A percentile compares a stretch with the other conserved stretches of the same genome.
phyloP scores from a whole-genome alignment of 768 basidiomycete species.

The Gautieria morchelliformis region DNA sequence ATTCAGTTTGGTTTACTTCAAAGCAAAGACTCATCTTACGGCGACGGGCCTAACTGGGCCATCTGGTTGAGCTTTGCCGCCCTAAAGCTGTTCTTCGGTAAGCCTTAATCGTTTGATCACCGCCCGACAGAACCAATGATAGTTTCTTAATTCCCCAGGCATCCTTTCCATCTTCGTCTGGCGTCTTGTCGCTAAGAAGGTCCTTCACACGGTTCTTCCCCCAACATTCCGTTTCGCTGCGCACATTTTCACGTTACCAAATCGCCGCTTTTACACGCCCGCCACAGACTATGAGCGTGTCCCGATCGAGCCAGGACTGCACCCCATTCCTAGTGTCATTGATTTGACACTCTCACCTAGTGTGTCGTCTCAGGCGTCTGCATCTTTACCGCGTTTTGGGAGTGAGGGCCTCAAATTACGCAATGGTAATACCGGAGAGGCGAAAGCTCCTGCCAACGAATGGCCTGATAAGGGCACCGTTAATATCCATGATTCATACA shows the following conservation, averaged over 20 bases:
- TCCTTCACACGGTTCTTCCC: conserved; percentile 66
- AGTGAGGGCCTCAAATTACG: conserved; percentile 6
- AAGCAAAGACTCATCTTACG: conserved; percentile 33
- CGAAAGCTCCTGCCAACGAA: background rate
- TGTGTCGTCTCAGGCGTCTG: background rate
- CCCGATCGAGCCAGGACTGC: conserved; percentile 54
- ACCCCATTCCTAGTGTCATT: conserved; percentile 77
- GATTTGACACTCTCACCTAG: conserved; percentile 39
- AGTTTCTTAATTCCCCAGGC: conserved; percentile 38
- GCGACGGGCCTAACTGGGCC: conserved; percentile 27
- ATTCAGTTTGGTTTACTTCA: conserved; percentile 15
- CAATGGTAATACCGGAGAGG: conserved; percentile 6
- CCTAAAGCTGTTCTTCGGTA: conserved; percentile 34
- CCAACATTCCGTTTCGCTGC: conserved; percentile 74
- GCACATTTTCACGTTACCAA: conserved; percentile 60
- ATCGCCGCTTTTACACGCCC: conserved; percentile 81
- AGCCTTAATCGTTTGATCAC: conserved; percentile 8
- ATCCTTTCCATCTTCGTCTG: conserved; percentile 74
- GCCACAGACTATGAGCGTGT: conserved; percentile 73
- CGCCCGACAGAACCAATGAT: conserved; percentile 13
- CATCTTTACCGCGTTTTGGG: conserved; percentile 2
- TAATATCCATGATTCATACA: conserved; percentile 10
- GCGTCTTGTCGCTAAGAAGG: conserved; percentile 78
- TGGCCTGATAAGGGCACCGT: conserved; percentile 9
- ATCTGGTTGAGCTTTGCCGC: conserved; percentile 30